Evolutionary conservation across 257 asterid species (phyloP).

Genomic region (Nicotiana sylvestris): DNA sequence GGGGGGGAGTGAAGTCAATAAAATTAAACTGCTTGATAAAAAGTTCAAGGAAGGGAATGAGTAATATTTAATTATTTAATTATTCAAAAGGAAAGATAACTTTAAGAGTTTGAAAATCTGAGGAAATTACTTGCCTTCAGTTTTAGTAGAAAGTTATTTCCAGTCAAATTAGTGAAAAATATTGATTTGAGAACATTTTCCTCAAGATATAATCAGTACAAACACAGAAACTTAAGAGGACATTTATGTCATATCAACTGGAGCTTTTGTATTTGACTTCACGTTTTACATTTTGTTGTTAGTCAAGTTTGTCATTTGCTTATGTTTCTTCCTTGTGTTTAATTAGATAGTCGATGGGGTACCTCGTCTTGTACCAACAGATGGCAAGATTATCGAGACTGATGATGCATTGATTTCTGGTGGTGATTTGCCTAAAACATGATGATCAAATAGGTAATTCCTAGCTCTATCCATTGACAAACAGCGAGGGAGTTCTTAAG

Average conservation of each 20-base stretch:
- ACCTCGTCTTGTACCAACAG: slow-evolving; percentile 63
- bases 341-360: slow-evolving; percentile 58
- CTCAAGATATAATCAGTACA: not conserved
- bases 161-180: not conserved
- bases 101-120: not conserved
- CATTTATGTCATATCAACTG: not conserved
- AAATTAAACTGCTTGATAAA: not conserved
- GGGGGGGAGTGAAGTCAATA: not conserved
- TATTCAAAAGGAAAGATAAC: not conserved
- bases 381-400: slow-evolving; percentile 39
- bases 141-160: not conserved
- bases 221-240: not conserved
- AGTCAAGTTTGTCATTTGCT: not conserved
- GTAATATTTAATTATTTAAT: not conserved
- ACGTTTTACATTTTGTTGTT: not conserved
- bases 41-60: not conserved
- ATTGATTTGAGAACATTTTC: not conserved
- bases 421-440: slow-evolving; percentile 19
- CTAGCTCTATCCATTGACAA: not conserved
- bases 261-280: not conserved
- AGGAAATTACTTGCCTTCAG: not conserved
- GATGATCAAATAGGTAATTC: slow-evolving; percentile 6
- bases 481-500: not conserved
- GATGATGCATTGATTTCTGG: slow-evolving; percentile 21
- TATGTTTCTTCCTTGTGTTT: not conserved